Evolutionary conservation across 495 filamentous ascomycete species (phyloP).

Genomic region (Acidomyces sp.): DNA sequence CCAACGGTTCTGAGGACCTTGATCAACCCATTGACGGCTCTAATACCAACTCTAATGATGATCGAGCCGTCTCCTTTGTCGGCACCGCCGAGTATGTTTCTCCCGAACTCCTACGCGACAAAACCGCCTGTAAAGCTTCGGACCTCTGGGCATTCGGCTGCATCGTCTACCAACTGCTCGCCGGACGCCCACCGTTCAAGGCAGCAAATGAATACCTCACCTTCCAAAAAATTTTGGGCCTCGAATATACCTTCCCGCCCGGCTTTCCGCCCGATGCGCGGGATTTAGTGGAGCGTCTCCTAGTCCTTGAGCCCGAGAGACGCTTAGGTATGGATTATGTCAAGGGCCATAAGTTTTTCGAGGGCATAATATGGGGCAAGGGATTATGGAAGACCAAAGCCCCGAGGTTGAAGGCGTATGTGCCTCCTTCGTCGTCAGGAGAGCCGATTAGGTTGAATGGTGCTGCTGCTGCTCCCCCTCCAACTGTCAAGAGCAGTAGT

Average conservation of each 20-base stretch:
- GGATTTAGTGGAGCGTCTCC: constrained; percentile 81
- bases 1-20: constrained; percentile 19
- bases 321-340: constrained; percentile 92
- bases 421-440: constrained; percentile 51
- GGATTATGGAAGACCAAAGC: constrained; percentile 84
- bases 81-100: constrained; percentile 98
- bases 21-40: constrained; percentile 42
- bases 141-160: constrained; percentile 99
- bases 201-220: constrained; percentile 94
- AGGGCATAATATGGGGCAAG: constrained; percentile 75
- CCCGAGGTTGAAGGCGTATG: constrained; percentile 75
- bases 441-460: constrained; percentile 80
- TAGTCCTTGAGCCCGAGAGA: constrained; percentile 78
- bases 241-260: constrained; percentile 87
- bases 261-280: constrained; percentile 81
- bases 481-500: background rate
- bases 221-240: constrained; percentile 90
- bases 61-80: constrained; percentile 85
- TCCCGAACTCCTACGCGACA: constrained; percentile 86
- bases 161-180: constrained; percentile 92
- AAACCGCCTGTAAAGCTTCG: constrained; percentile 94
- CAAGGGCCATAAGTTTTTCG: constrained; percentile 94
- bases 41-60: constrained; percentile 50
- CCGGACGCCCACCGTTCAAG: constrained; percentile 92
- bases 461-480: constrained; percentile 22